Evolutionary conservation across 2,329 filamentous ascomycete species (phyloP).

Genomic region (Lasiodiplodia sp.): DNA sequence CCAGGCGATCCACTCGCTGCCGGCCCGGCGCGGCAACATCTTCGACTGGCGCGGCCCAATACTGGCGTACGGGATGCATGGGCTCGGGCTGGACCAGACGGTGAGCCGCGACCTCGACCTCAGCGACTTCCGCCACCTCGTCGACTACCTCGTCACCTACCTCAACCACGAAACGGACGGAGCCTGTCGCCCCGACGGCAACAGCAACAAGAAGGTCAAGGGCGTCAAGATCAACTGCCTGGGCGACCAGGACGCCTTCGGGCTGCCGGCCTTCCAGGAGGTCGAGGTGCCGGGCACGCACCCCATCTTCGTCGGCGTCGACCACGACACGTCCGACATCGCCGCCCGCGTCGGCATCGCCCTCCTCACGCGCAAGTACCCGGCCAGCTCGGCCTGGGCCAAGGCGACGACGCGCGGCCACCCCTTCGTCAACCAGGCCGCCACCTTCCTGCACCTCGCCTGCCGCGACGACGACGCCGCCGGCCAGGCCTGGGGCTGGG

Average conservation of each 20-base stretch:
- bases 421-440: neutral
- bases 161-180: neutral
- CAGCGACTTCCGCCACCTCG: neutral
- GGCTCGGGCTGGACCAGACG: neutral
- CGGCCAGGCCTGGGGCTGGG: neutral
- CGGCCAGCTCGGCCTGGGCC: neutral
- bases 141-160: constrained; percentile 7
- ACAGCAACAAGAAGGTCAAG: neutral
- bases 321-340: neutral
- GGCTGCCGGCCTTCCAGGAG: neutral
- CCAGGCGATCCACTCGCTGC: neutral
- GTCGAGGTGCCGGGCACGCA: constrained; percentile 1
- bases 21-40: neutral
- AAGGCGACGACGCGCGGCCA: neutral
- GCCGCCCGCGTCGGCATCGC: neutral
- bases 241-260: neutral
- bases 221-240: constrained; percentile 14
- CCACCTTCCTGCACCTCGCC: constrained; percentile 9
- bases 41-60: constrained; percentile 3
- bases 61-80: neutral
- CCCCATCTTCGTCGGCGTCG: constrained; percentile 4
- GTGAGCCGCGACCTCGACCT: constrained; percentile 3
- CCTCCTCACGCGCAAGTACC: constrained; percentile 2
- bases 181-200: neutral
- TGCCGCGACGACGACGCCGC: neutral